A percentile compares a stretch with the other conserved stretches of the same genome.
These are phyloP conservation scores for Sonneratia caseolaris DNA, from an alignment of 345 rosid species.

Conservation along the genomic window DNA sequence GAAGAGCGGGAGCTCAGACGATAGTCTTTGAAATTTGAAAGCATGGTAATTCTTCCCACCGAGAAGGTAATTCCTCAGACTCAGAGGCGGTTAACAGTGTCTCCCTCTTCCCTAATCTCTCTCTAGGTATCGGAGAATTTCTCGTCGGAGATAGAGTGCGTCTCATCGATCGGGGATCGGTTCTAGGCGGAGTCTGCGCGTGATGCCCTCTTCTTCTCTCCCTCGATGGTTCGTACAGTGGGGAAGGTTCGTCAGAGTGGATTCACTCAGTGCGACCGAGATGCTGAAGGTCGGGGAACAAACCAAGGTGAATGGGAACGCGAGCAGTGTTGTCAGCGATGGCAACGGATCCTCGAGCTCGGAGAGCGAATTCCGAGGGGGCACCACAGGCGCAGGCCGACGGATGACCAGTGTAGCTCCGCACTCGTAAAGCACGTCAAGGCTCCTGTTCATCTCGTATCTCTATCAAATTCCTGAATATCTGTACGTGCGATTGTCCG, in stretches of 20 bases:
- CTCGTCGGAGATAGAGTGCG: neutral
- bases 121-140: neutral
- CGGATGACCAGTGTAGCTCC: slow-evolving; percentile 68
- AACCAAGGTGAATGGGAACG: slow-evolving; percentile 1
- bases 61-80: no score
- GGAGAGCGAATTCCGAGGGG: slow-evolving; percentile 15
- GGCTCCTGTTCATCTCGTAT: slow-evolving; percentile 91
- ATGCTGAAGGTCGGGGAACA: no score
- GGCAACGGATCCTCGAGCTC: slow-evolving; percentile 19
- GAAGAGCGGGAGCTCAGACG: no score
- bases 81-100: slow-evolving; percentile 1
- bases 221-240: neutral
- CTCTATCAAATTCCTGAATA: slow-evolving; percentile 7
- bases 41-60: no score
- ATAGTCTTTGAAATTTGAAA: no score
- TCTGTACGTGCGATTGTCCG: neutral
- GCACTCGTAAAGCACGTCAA: slow-evolving; percentile 73
- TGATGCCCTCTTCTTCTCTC: neutral
- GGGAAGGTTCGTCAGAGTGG: neutral
- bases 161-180: neutral
- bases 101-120: neutral
- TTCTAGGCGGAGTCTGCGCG: no score
- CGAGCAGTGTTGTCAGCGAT: slow-evolving; percentile 4
- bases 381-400: no score
- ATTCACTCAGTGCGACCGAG: no score